Base-by-base conservation (phyloP, 2,329 filamentous ascomycete species). In the Hymenoscyphus salicellus region DNA sequence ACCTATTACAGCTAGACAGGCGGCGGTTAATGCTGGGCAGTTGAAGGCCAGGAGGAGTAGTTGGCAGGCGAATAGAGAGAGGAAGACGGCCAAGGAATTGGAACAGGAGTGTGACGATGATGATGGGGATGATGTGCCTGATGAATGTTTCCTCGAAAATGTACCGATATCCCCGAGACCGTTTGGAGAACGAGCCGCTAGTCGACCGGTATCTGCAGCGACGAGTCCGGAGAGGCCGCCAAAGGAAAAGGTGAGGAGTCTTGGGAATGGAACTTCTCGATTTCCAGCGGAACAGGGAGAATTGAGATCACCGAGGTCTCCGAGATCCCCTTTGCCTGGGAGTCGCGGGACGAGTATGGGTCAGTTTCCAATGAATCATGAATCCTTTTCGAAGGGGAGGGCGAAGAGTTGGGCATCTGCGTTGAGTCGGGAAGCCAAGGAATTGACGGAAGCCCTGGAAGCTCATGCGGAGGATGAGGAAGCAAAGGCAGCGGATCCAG, bases 141-240 rank as follows among this genome's bases (percentile, higher is more conserved):
- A 93, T 30, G 90, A 91, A 62, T 84, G 91, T 28, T 83, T 93
- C 61, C 84, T 95, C 57, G 90, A 92, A 78, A 95, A 95, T 69
- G 88, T 95, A 1, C 91, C 91, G 5, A 86, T 95, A 56, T 93
- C 91, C 0, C 91, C 91, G n/a, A 82, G 87, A 1, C 86, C 86
- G 1, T 79, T 80, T 1, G 79, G 79, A 28, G 85, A 88, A 66
- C 81, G 87, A 17, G 77, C 82, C 0, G 79, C 79, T 6, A 88
- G 84, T 72, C 79, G 80, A 46, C 79, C 84, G 0, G 74, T 80
- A 2, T 88, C 86, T 0, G 78, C 82, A 5, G 62, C 75, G 59
- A 67, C 74, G 58, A 70, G 73, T 69, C 69, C 74, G 0, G 71
- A 75, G 63, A 61, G 73, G 58, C 65, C 69, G 17, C 68, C 63